A percentile compares a stretch with the other conserved stretches of the same genome.
phyloP scores from a whole-genome alignment of 352 stramenopile species.

The Phytopythium boreale region DNA sequence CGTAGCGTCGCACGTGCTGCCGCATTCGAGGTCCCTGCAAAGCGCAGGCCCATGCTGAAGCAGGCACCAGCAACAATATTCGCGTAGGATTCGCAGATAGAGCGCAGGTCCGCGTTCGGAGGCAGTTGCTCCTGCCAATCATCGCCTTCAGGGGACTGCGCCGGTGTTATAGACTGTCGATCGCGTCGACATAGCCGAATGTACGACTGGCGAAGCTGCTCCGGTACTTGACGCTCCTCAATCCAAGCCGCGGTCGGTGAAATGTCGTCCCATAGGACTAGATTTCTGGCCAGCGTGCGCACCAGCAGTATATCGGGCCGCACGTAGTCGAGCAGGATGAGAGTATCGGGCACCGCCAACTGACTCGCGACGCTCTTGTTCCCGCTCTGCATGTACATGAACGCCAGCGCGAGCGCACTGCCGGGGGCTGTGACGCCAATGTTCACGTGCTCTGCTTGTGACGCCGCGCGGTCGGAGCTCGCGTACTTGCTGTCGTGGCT shows the following conservation, averaged over 20 bases:
- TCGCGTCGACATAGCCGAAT: constrained; percentile 17
- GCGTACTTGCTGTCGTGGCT: constrained; percentile 3
- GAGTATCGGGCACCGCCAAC: constrained; percentile 91
- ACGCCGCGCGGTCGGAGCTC: neutral
- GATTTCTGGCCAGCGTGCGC: constrained; percentile 90
- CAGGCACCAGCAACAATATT: constrained; percentile 94
- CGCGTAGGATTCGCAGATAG: constrained; percentile 92
- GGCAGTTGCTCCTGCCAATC: constrained; percentile 8
- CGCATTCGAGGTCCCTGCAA: constrained; percentile 84
- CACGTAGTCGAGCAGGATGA: constrained; percentile 95
- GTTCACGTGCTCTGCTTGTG: constrained; percentile 88
- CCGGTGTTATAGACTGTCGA: neutral
- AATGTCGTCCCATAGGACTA: constrained; percentile 96
- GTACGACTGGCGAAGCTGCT: constrained; percentile 53
- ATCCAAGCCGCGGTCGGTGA: constrained; percentile 90
- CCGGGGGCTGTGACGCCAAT: constrained; percentile 93
- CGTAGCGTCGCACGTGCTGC: constrained; percentile 59
- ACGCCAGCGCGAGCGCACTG: constrained; percentile 90
- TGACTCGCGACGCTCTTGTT: constrained; percentile 84
- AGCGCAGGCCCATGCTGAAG: constrained; percentile 94
- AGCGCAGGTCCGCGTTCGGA: constrained; percentile 74
- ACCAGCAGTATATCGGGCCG: constrained; percentile 95
- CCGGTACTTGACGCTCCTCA: constrained; percentile 58
- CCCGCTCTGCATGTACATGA: constrained; percentile 96
- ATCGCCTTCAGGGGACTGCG: neutral